A percentile compares a stretch with the other conserved stretches of the same genome.
These are phyloP conservation scores for Pichia norvegensis DNA, from an alignment of 1,139 yeast genomes.

Conservation along the genomic window DNA sequence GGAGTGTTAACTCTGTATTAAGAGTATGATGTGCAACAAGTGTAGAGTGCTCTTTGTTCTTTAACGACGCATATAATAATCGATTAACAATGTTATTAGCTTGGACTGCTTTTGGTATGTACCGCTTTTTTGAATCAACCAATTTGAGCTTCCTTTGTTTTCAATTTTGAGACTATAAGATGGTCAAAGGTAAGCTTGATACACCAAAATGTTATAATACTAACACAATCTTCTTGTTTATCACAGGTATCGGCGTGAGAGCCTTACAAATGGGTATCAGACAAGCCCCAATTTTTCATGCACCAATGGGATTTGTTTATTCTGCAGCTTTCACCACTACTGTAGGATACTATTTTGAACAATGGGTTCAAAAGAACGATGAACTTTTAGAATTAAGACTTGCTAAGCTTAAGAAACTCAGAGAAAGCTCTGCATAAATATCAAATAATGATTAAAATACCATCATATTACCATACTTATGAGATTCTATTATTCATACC, in stretches of 20 bases:
- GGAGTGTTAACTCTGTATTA: neutral
- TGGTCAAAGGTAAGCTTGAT: neutral
- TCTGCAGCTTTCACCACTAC: constrained; percentile 36
- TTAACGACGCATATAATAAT: neutral
- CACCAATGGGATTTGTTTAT: constrained; percentile 32
- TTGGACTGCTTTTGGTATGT: constrained; percentile 31
- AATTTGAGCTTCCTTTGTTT: neutral
- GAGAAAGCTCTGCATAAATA: constrained; percentile 21
- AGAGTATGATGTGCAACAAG: too few relatives aligned
- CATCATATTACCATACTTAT: neutral
- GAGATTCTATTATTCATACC: neutral
- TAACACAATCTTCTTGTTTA: neutral
- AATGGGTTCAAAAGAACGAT: constrained; percentile 32
- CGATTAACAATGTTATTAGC: constrained; percentile 23
- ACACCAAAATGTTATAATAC: neutral
- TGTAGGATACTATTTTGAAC: constrained; percentile 31
- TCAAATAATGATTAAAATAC: neutral
- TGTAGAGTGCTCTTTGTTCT: neutral
- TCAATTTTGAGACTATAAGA: too few relatives aligned
- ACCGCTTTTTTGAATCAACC: too few relatives aligned
- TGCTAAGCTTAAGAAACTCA: constrained; percentile 29
- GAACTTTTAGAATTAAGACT: constrained; percentile 30
- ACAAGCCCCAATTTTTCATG: constrained; percentile 30
- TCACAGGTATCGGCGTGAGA: constrained; percentile 32
- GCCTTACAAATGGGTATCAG: constrained; percentile 35